Evolutionary conservation across 2,329 filamentous ascomycete species (phyloP).

Genomic region (Pseudogymnoascus sp.): DNA sequence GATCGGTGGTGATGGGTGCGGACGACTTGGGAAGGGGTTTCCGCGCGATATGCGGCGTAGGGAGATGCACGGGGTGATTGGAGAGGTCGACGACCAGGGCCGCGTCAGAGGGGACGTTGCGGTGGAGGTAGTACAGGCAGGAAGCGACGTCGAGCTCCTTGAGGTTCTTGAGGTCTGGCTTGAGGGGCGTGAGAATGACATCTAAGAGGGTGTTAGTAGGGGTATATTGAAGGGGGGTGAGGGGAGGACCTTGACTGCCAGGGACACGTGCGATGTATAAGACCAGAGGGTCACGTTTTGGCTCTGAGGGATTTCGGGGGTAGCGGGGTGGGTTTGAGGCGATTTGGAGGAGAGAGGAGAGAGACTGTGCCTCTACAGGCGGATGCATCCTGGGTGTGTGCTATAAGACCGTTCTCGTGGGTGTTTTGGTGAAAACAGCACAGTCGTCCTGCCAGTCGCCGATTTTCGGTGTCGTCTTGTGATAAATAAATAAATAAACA

Average conservation of each 20-base stretch:
- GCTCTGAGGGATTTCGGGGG: conserved; percentile 65
- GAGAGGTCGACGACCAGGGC: conserved; percentile 21
- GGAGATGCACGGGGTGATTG: neutral
- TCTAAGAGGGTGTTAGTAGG: conserved; percentile 44
- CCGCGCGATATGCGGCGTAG: conserved; percentile 18
- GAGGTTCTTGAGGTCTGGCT: conserved; percentile 81
- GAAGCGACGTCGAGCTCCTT: conserved; percentile 78
- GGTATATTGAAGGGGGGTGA: neutral
- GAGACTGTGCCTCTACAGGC: conserved; percentile 66
- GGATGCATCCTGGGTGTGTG: neutral
- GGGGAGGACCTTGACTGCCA: conserved; percentile 66
- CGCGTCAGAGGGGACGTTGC: conserved; percentile 54
- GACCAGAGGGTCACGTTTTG: conserved; percentile 60
- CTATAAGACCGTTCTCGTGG: neutral
- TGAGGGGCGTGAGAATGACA: conserved; percentile 84
- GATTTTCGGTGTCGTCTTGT: neutral
- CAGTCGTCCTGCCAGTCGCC: neutral
- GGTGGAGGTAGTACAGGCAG: conserved; percentile 86
- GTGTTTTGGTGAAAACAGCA: neutral
- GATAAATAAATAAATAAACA: conserved; percentile 3
- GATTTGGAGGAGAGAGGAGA: conserved; percentile 69
- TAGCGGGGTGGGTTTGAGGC: conserved; percentile 83
- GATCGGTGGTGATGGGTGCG: neutral
- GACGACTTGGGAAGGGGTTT: conserved; percentile 22
- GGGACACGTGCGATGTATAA: conserved; percentile 93